Conservation (phyloP, 2,329 filamentous ascomycete genomes). For the Sclerotinia borealis region DNA sequence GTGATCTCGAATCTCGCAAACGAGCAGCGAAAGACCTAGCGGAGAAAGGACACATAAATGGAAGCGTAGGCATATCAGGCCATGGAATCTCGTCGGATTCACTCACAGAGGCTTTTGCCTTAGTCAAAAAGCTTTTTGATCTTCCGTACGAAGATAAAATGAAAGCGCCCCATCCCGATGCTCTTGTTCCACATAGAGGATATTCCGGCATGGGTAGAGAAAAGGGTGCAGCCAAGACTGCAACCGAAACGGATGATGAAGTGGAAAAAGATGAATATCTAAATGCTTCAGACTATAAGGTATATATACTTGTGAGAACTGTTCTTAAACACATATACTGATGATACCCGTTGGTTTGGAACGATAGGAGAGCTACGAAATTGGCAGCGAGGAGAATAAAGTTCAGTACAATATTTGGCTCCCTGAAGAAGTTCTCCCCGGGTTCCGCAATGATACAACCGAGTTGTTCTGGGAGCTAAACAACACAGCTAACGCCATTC, state of each 20-base stretch:
- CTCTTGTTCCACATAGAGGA: conserved; percentile 44
- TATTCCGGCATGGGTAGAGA: conserved; percentile 50
- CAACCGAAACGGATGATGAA: conserved; percentile 37
- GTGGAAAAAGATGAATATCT: conserved; percentile 31
- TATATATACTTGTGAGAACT: background rate
- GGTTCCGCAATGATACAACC: conserved; percentile 42
- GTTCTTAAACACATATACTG: background rate
- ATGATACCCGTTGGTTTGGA: background rate
- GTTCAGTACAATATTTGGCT: conserved; percentile 45
- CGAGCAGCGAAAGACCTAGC: conserved; percentile 36
- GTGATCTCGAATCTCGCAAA: conserved; percentile 27
- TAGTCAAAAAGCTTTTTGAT: conserved; percentile 40
- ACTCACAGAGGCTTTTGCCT: conserved; percentile 40
- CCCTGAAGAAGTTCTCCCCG: conserved; percentile 39
- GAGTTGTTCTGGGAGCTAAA: conserved; percentile 45
- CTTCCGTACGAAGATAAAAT: conserved; percentile 41
- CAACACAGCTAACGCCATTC: conserved; percentile 37
- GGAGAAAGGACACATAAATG: conserved; percentile 37
- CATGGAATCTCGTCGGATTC: conserved; percentile 37
- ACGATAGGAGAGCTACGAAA: conserved; percentile 44
- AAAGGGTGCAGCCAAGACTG: conserved; percentile 41
- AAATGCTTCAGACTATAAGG: background rate
- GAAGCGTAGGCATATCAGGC: conserved; percentile 43
- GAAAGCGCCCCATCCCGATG: conserved; percentile 43
- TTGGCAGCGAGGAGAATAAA: conserved; percentile 41